These are phyloP conservation scores for Sphaerostilbella broomeana DNA, from an alignment of 2,329 filamentous ascomycete genomes.

Conservation along the genomic window DNA sequence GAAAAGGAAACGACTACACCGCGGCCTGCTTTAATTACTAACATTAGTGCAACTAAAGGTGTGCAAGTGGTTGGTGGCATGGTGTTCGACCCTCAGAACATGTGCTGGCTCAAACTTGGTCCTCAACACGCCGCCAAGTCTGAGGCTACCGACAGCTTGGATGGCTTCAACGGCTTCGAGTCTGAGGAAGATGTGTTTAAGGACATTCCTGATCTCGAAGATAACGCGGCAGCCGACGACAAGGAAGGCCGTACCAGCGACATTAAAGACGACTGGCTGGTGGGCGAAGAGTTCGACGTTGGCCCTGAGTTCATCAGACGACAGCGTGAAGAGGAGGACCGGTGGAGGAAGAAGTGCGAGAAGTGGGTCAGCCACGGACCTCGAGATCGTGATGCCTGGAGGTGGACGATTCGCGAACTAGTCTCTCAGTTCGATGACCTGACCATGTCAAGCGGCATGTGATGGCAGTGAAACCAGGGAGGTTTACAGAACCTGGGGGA, in stretches of 20 bases:
- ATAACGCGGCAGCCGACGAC: slow-evolving; percentile 49
- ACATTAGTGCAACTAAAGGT: slow-evolving; percentile 76
- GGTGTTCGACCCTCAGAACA: slow-evolving; percentile 94
- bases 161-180: slow-evolving; percentile 63
- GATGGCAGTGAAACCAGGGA: not conserved
- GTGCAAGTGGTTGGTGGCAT: slow-evolving; percentile 95
- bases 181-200: slow-evolving; percentile 93
- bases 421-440: slow-evolving; percentile 38
- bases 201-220: slow-evolving; percentile 86
- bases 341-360: slow-evolving; percentile 83
- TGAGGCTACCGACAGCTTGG: slow-evolving; percentile 51
- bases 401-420: slow-evolving; percentile 67
- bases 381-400: slow-evolving; percentile 57
- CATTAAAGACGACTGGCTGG: slow-evolving; percentile 70
- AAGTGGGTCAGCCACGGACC: slow-evolving; percentile 66
- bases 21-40: slow-evolving; percentile 78
- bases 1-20: slow-evolving; percentile 56
- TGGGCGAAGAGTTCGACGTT: slow-evolving; percentile 96
- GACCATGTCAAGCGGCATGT: slow-evolving; percentile 23
- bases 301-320: slow-evolving; percentile 87
- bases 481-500: not conserved
- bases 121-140: slow-evolving; percentile 35
- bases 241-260: slow-evolving; percentile 50
- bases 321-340: slow-evolving; percentile 84
- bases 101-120: slow-evolving; percentile 90